Conservation (phyloP, 176 grass and related monocot species). For the Triticum dicoccoides region DNA sequence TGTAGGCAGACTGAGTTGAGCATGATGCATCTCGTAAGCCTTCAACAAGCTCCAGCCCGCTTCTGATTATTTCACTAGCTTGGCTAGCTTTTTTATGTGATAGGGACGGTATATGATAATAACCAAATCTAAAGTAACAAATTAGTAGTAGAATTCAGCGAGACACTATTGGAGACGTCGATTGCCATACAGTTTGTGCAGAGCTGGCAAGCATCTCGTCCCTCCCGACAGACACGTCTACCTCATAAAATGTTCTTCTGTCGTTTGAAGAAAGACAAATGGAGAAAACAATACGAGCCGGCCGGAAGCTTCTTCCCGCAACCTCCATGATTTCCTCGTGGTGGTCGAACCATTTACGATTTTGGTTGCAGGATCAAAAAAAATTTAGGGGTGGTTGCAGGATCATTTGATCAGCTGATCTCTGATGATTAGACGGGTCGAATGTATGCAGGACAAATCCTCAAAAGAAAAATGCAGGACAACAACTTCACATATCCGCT, state of each 20-base stretch:
- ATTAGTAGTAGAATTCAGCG: not conserved
- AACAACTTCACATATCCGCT: too few relatives aligned
- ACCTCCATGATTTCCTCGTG: not conserved
- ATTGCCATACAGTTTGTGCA: not conserved
- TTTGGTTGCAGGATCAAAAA: not conserved
- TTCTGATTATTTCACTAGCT: not conserved
- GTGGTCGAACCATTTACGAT: not conserved
- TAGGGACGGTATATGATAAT: not conserved
- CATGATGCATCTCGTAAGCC: not conserved
- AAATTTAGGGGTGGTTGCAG: too few relatives aligned
- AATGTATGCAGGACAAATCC: too few relatives aligned
- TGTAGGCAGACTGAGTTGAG: too few relatives aligned
- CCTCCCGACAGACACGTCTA: not conserved
- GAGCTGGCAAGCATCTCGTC: conserved; percentile 32
- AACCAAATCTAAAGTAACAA: not conserved
- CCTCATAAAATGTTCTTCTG: not conserved
- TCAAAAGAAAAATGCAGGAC: too few relatives aligned
- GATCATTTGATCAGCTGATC: too few relatives aligned
- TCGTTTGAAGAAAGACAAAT: not conserved
- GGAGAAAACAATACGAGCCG: not conserved
- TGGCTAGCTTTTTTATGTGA: not conserved
- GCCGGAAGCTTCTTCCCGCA: not conserved
- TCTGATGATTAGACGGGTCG: too few relatives aligned
- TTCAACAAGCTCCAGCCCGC: not conserved
- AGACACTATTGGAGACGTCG: not conserved